These are phyloP conservation scores for Chamaecyparis obtusa DNA, from an alignment of 75 land plant species.

Conservation along the genomic window DNA sequence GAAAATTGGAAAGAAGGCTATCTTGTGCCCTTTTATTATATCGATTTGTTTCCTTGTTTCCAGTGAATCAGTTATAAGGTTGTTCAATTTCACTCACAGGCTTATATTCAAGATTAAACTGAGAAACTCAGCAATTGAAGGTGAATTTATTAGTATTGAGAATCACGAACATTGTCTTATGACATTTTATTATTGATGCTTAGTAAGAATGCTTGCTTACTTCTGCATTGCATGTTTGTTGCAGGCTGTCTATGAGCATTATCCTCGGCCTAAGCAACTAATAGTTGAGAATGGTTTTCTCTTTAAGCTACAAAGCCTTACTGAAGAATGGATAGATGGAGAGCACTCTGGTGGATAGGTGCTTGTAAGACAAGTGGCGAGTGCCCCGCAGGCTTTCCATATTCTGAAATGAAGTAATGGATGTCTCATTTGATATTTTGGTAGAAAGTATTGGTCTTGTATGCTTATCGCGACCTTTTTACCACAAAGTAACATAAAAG, in stretches of 20 bases:
- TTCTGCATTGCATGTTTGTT: conserved; percentile 5
- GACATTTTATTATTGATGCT: not conserved
- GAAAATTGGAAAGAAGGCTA: not conserved
- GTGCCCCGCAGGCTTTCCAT: conserved; percentile 80
- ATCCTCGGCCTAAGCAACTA: conserved; percentile 94
- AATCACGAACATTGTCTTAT: not conserved
- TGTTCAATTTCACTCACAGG: not conserved
- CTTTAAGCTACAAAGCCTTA: conserved; percentile 80
- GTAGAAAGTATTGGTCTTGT: not conserved
- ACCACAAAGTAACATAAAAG: too few species aligned
- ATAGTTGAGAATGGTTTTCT: conserved; percentile 96
- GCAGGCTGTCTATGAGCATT: conserved; percentile 98
- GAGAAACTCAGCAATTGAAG: not conserved
- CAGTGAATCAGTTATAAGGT: not conserved
- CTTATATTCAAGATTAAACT: not conserved
- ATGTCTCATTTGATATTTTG: not conserved
- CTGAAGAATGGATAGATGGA: conserved; percentile 88
- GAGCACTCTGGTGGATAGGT: conserved; percentile 93
- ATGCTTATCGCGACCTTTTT: not conserved
- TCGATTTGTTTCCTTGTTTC: not conserved
- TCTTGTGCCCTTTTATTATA: not conserved
- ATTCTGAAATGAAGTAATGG: conserved; percentile 46
- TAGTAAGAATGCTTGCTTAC: not conserved
- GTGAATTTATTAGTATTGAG: not conserved
- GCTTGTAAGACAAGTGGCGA: conserved; percentile 95